Evolutionary conservation across 1,284 basidiomycete genomes (phyloP).

Genomic region (Agaricales sp.): DNA sequence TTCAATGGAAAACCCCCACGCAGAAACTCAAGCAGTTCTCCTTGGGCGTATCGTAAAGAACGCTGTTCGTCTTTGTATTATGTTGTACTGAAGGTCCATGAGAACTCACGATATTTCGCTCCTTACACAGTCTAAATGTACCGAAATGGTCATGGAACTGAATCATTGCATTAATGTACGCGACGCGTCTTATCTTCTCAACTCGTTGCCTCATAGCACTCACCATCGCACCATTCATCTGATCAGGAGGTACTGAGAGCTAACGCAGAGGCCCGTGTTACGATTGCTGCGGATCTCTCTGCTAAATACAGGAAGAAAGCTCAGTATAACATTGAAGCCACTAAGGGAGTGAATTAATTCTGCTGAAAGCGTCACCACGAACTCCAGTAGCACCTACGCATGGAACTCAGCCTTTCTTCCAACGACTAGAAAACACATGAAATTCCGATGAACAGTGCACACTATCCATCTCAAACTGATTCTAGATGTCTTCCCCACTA

Average conservation of each 20-base stretch:
- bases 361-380: too few species aligned
- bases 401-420: too few species aligned
- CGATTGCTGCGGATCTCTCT: conserved; percentile 67
- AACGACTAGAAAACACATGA: too few species aligned
- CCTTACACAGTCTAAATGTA: conserved; percentile 56
- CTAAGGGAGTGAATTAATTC: conserved; percentile 22
- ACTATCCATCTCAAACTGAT: too few species aligned
- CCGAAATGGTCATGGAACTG: conserved; percentile 71
- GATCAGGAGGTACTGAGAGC: conserved; percentile 60
- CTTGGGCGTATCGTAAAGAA: conserved; percentile 88
- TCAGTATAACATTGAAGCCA: conserved; percentile 75
- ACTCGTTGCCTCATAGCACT: not conserved
- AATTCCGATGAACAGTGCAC: too few species aligned
- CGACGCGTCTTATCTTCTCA: conserved; percentile 1
- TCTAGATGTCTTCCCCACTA: too few species aligned
- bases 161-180: conserved; percentile 68
- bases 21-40: conserved; percentile 82
- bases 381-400: too few species aligned
- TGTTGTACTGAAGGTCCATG: conserved; percentile 1
- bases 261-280: conserved; percentile 46
- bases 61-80: conserved; percentile 42
- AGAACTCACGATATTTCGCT: conserved; percentile 6
- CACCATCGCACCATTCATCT: conserved; percentile 4
- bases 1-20: conserved; percentile 83
- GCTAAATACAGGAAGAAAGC: conserved; percentile 81